These are phyloP conservation scores for Cyberlindnera mississippiensis DNA, from an alignment of 805 yeast genomes.

Conservation along the genomic window DNA sequence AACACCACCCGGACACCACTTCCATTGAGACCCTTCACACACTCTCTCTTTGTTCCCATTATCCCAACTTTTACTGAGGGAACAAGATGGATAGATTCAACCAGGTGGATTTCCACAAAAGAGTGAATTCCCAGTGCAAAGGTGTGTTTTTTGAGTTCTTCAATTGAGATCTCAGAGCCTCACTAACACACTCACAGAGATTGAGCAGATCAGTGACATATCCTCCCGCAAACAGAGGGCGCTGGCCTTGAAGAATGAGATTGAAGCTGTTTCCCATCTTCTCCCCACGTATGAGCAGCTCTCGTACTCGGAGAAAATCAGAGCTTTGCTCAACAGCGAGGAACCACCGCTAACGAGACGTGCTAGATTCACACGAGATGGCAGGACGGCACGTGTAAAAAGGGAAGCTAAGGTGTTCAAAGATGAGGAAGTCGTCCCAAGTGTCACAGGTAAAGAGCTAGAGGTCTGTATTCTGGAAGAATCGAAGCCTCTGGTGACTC, in stretches of 20 bases:
- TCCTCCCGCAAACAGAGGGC: constrained; percentile 1
- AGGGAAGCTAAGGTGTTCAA: neutral
- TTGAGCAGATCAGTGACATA: constrained; percentile 1
- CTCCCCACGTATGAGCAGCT: constrained; percentile 23
- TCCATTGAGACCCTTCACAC: neutral
- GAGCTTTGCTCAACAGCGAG: constrained; percentile 5
- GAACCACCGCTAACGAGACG: constrained; percentile 9
- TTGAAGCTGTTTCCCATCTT: constrained; percentile 18
- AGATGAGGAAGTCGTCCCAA: constrained; percentile 3
- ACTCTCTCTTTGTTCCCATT: no score
- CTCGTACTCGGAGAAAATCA: constrained; percentile 18
- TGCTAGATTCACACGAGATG: constrained; percentile 7
- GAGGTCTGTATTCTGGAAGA: neutral
- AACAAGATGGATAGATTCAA: constrained; percentile 5
- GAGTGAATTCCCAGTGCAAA: constrained; percentile 7
- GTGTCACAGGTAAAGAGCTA: neutral
- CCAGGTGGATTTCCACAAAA: constrained; percentile 9
- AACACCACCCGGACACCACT: neutral
- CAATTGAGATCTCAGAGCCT: neutral
- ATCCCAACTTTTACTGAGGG: no score
- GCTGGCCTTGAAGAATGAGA: constrained; percentile 9
- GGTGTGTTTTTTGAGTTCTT: constrained; percentile 3
- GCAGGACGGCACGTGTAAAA: neutral
- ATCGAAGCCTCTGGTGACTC: constrained; percentile 6
- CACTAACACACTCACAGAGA: constrained; percentile 2